Conservation (phyloP, 257 asterid species). For the Orobanche coerulescens region DNA sequence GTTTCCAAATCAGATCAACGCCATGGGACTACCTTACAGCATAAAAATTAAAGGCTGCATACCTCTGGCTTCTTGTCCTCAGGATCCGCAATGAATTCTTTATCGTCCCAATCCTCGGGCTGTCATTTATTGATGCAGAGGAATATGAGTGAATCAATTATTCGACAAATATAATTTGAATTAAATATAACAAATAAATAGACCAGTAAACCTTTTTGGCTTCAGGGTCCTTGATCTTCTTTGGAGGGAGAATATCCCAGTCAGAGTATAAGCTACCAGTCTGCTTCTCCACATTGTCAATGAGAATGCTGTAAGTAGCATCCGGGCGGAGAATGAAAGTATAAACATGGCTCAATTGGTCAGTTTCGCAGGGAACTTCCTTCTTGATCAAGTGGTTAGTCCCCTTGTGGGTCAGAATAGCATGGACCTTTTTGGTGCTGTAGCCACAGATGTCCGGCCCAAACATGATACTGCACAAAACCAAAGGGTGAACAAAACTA, state of each 20-base stretch:
- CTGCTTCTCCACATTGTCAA: slow-evolving; percentile 86
- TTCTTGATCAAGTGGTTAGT: slow-evolving; percentile 78
- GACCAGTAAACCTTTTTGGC: slow-evolving; percentile 58
- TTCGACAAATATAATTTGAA: not conserved
- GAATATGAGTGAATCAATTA: not conserved
- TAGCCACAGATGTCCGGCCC: slow-evolving; percentile 97
- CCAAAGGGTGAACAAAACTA: not conserved
- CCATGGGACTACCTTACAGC: not conserved
- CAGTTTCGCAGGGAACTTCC: slow-evolving; percentile 95
- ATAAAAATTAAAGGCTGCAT: not conserved
- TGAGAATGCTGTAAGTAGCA: slow-evolving; percentile 77
- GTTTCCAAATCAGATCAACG: not conserved
- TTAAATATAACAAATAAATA: not conserved
- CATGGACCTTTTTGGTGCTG: slow-evolving; percentile 77
- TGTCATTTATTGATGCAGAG: slow-evolving; percentile 21
- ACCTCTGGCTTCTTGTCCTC: slow-evolving; percentile 95
- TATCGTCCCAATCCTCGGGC: slow-evolving; percentile 98
- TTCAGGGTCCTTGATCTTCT: slow-evolving; percentile 79
- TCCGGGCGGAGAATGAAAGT: slow-evolving; percentile 83
- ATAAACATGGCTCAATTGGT: slow-evolving; percentile 81
- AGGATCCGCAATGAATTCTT: slow-evolving; percentile 76
- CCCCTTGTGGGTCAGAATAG: slow-evolving; percentile 62
- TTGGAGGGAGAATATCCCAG: slow-evolving; percentile 82
- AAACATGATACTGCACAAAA: slow-evolving; percentile 75
- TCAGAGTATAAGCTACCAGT: slow-evolving; percentile 76